Base-by-base conservation (phyloP, 495 filamentous ascomycete genomes). In the Halenospora varia region DNA sequence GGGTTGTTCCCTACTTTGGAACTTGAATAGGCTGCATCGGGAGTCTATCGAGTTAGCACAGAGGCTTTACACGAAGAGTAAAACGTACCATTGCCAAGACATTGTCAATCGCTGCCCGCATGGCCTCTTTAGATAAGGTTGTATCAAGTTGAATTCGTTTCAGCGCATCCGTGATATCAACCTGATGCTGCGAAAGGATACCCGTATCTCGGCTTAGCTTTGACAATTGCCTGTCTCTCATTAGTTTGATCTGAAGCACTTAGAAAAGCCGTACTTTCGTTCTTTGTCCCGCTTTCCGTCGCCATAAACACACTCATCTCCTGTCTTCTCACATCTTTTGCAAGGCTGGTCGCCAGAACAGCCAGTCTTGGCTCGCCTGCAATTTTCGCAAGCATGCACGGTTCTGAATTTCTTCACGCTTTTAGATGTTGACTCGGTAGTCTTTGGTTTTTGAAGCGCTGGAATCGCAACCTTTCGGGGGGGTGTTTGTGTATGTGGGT, bases 331-430 rank as follows among this genome's bases (percentile, higher is more conserved):
- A 57, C 82, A 85, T 54, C 82, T 77, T 24, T 70, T 62, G 51
- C 82, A 85, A 40, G 77, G 78, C 56, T 74, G 73, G 17, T 75
- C 78, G 19, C 81, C 82, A 29, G 75, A 75, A 62, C 82, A 85
- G 55, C 80, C 83, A 22, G 77, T 77, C 60, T 84, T 84, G 20
- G 68, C 56, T 57, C 59, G 54, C 15, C 71, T 59, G 52, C 71
- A 73, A n/a, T 25, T 52, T 24, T 65, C 55, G 53, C 71, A 73
- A 2, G 71, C 71, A 53, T 68, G 63, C 20, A 52, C 22, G 10
- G 56, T 65, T 15, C 59, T 51, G 2, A 46, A 53, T 52, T 62
- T 65, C 56, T 55, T 55, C 15, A 45, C 22, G 6, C 10, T 35
- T 10, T 46, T 52, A 9, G 18, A 10, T 1, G 24, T 29, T 24